Evolutionary conservation across 1,139 yeast species (phyloP).

Genomic region (Scheffersomyces segobiensis): DNA sequence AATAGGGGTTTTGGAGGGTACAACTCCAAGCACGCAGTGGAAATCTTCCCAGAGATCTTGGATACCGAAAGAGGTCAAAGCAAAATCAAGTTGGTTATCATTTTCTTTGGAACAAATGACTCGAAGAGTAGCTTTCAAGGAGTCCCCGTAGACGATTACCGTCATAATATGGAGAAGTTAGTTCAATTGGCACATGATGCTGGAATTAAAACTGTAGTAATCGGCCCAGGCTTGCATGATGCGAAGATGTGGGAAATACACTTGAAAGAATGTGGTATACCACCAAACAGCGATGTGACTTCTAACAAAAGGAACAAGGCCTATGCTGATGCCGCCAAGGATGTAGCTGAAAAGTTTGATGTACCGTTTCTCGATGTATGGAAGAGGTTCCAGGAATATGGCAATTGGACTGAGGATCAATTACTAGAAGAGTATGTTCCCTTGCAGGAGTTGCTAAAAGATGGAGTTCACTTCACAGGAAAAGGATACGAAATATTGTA

Average conservation of each 20-base stretch:
- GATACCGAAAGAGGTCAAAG: constrained; percentile 36
- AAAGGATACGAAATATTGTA: constrained; percentile 56
- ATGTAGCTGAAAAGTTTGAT: constrained; percentile 40
- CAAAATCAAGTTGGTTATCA: constrained; percentile 37
- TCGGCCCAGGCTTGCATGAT: constrained; percentile 66
- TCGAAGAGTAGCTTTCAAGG: constrained; percentile 52
- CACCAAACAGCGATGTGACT: constrained; percentile 29
- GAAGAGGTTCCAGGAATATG: constrained; percentile 33
- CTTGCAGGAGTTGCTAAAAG: constrained; percentile 27
- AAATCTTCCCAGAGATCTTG: constrained; percentile 49
- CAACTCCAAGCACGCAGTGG: constrained; percentile 51
- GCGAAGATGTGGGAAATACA: constrained; percentile 8
- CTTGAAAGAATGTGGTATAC: constrained; percentile 4
- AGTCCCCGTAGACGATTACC: constrained; percentile 50
- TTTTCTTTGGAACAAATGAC: constrained; percentile 79
- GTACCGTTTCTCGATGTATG: constrained; percentile 57
- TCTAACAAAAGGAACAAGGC: constrained; percentile 26
- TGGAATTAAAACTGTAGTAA: constrained; percentile 50
- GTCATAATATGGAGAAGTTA: constrained; percentile 45
- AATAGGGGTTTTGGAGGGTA: constrained; percentile 68
- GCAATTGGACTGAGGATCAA: constrained; percentile 11
- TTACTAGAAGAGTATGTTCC: constrained; percentile 11
- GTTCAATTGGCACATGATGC: constrained; percentile 33
- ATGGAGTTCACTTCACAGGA: constrained; percentile 69
- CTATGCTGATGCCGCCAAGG: constrained; percentile 50